Evolutionary conservation across 2,329 filamentous ascomycete genomes (phyloP).

Genomic region (Myriosclerotinia scirpicola): DNA sequence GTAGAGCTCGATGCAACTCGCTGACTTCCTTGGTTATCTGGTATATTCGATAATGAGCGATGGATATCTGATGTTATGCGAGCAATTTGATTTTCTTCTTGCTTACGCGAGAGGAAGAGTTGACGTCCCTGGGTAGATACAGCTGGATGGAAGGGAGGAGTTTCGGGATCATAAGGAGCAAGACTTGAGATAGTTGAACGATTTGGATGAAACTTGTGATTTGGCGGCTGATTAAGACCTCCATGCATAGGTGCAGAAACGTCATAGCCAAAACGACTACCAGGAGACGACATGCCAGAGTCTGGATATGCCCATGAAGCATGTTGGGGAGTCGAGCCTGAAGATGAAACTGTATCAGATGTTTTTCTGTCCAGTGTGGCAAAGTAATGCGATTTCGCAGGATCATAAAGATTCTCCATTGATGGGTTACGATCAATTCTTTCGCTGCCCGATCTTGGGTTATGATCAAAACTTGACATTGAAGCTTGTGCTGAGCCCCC

Average conservation of each 20-base stretch:
- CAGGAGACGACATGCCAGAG: background rate
- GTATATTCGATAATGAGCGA: background rate
- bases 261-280: background rate
- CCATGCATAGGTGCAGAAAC: background rate
- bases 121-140: background rate
- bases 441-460: background rate
- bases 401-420: background rate
- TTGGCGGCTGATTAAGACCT: too few species aligned
- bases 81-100: background rate
- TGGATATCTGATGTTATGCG: conserved; percentile 6
- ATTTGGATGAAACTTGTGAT: background rate
- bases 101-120: background rate
- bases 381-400: background rate
- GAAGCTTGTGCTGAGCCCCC: background rate
- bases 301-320: too few species aligned
- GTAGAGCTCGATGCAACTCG: background rate
- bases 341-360: background rate
- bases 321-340: background rate
- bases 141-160: conserved; percentile 2
- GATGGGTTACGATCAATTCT: background rate
- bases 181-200: background rate
- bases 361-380: background rate
- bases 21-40: background rate
- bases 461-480: background rate
- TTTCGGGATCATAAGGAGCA: background rate